These are phyloP conservation scores for Thelonectria olida DNA, from an alignment of 2,329 filamentous ascomycete genomes.

Conservation along the genomic window DNA sequence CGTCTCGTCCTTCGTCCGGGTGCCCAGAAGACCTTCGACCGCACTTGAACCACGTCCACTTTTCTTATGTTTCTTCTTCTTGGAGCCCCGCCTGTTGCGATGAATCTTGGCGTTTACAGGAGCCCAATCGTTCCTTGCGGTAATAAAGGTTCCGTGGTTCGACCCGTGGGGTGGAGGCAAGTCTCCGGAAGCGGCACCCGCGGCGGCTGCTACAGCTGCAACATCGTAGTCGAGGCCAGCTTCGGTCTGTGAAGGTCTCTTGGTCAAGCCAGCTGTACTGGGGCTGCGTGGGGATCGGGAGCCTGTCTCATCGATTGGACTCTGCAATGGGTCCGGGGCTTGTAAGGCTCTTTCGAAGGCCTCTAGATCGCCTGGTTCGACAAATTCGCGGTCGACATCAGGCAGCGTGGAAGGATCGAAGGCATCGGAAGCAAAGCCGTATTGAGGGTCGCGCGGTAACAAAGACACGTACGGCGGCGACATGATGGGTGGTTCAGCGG, in stretches of 20 bases:
- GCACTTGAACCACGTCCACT: constrained; percentile 49
- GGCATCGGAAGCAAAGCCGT: constrained; percentile 69
- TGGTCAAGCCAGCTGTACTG: constrained; percentile 54
- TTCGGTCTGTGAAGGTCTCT: constrained; percentile 49
- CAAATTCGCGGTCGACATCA: constrained; percentile 83
- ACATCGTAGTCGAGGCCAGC: constrained; percentile 44
- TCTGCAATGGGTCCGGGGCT: constrained; percentile 80
- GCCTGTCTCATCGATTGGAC: constrained; percentile 62
- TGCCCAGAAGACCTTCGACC: constrained; percentile 55
- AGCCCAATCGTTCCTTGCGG: constrained; percentile 95
- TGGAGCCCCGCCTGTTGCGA: constrained; percentile 49
- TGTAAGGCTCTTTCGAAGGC: constrained; percentile 84
- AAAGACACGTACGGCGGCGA: constrained; percentile 36
- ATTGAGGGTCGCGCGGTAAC: constrained; percentile 44
- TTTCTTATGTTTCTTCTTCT: constrained; percentile 42
- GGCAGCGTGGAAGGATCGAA: constrained; percentile 78
- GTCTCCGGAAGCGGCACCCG: constrained; percentile 51
- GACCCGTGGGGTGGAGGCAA: constrained; percentile 36
- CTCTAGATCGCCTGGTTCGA: constrained; percentile 74
- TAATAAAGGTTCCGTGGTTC: constrained; percentile 71
- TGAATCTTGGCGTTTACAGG: constrained; percentile 80
- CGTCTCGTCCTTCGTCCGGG: constrained; percentile 86
- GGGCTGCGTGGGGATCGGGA: constrained; percentile 53
- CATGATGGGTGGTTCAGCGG: constrained; percentile 30
- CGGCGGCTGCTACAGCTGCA: constrained; percentile 49